A percentile compares a stretch with the other conserved stretches of the same genome.
These are phyloP conservation scores for Amesomyces nigricolor DNA, from an alignment of 2,329 filamentous ascomycete genomes.

Conservation along the genomic window DNA sequence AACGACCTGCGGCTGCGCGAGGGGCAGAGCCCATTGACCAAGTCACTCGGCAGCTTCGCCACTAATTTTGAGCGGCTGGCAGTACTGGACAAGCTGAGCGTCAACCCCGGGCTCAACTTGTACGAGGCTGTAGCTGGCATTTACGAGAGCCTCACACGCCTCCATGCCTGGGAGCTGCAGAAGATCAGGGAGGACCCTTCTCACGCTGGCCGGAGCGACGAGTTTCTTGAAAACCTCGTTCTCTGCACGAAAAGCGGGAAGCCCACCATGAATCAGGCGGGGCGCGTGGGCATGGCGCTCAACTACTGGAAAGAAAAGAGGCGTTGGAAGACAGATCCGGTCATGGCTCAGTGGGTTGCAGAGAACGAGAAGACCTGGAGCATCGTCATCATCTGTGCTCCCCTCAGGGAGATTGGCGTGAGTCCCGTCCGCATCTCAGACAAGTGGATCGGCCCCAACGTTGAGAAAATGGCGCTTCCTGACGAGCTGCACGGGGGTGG, in stretches of 20 bases:
- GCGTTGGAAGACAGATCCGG: constrained; percentile 37
- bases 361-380: constrained; percentile 54
- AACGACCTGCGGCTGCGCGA: constrained; percentile 56
- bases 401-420: constrained; percentile 41
- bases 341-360: constrained; percentile 35
- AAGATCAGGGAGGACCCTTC: constrained; percentile 47
- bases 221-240: constrained; percentile 50
- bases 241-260: constrained; percentile 66
- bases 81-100: constrained; percentile 65
- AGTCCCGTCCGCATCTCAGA: constrained; percentile 64
- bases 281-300: constrained; percentile 62
- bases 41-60: constrained; percentile 64
- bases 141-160: constrained; percentile 60
- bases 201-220: constrained; percentile 41
- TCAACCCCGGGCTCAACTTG: constrained; percentile 63
- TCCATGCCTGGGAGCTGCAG: constrained; percentile 67
- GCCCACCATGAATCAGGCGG: constrained; percentile 64
- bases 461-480: constrained; percentile 52
- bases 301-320: constrained; percentile 71
- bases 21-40: constrained; percentile 60
- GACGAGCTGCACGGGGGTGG: constrained; percentile 37
- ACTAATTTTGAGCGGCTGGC: constrained; percentile 66
- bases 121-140: constrained; percentile 72
- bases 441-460: constrained; percentile 63
- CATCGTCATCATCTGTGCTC: constrained; percentile 60